Base-by-base conservation (phyloP, 2,329 filamentous ascomycete genomes). In the Penicillium verrucosum region DNA sequence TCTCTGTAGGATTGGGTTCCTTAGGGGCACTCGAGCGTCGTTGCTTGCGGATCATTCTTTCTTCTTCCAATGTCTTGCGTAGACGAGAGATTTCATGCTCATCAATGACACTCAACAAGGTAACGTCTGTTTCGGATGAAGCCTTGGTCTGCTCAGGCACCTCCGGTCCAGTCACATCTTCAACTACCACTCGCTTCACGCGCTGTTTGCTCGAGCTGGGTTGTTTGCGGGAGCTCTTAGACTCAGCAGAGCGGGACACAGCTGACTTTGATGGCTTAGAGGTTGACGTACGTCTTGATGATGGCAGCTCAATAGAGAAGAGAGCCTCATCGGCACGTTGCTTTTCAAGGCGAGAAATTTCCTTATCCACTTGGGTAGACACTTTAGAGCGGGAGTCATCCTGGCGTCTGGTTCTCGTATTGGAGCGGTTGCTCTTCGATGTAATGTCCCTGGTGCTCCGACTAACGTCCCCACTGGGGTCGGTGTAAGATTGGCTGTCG, bases 31-130 rank as follows among this genome's bases (percentile, higher is more conserved):
- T 66, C 12, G 68, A 68, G 32, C 77, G 75, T 32, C 72, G 72
- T 30, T 72, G 69, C 56, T 75, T 77, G 38, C 74, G 74, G 21
- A 76, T 75, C 30, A 78, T 68, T 50, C 80, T 73, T 68, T 85
- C 82, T 58, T 82, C 78, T 65, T 86, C 84, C 7, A 86, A 63
- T 14, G 75, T 77, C 63, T 79, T 82, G 40, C 84, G 79, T 48
- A 86, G 73, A 42, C 78, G 74, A 30, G 79, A 79, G 63, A 85
- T 80, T 51, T 82, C 78, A 53, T 77, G 71, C 55, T 71, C 68
- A 64, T 83, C 78, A 57, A 84, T 77, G 57, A 80, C 78, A 68
- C 81, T 85, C 48, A 86, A 65, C 57, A 82, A 73, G 1, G 83
- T 85, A 45, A 83, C 76, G 32, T 70, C 65, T 5, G 66, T 67